Base-by-base conservation (phyloP, 495 filamentous ascomycete species). In the Xylaria curta region DNA sequence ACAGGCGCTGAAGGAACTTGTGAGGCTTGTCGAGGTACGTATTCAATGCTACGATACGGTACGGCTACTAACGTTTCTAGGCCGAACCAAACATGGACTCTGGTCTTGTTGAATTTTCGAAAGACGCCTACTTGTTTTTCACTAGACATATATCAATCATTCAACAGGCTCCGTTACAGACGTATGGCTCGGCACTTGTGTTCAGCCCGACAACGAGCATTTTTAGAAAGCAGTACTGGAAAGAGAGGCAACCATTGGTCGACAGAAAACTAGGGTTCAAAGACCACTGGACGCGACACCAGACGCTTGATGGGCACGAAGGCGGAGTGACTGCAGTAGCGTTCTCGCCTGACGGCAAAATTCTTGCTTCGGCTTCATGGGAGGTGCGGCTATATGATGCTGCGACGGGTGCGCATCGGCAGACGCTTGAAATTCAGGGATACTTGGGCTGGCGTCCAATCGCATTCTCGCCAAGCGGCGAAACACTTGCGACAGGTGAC, bases 151-250 rank as follows among this genome's bases (percentile, higher is more conserved):
- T 63, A 36, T 31, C 65, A 24, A 38, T 33, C 9, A 73, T 76
- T 46, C 73, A 79, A 58, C 49, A 64, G 28, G 61, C 75, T 4
- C 79, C 79, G 15, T 76, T 81, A 10, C 78, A 81, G 67, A 42
- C 76, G 46, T 81, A 80, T 66, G 73, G 67, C 44, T 71, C 66
- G 12, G 71, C 74, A 21, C 71, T 76, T 21, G 24, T 70, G 24
- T 78, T 76, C 42, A 67, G 74, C 6, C 72, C 76, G 58, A 47
- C 65, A 24, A 60, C 68, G 21, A 78, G 76, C 62, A 33, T 74
- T 19, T 58, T 78, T 46, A 19, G 72, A 36, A 70, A 61, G 19
- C 51, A 66, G 31, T 78, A 76, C 51, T 21, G 69, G 46, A 28
- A 76, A 0, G 17, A 66, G 21, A 71, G 38, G 38, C n/a, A 28